Evolutionary conservation across 2,329 filamentous ascomycete species (phyloP), one percentile per base, ranked within the genome.

Genomic region (Cercospora berteroae): DNA sequence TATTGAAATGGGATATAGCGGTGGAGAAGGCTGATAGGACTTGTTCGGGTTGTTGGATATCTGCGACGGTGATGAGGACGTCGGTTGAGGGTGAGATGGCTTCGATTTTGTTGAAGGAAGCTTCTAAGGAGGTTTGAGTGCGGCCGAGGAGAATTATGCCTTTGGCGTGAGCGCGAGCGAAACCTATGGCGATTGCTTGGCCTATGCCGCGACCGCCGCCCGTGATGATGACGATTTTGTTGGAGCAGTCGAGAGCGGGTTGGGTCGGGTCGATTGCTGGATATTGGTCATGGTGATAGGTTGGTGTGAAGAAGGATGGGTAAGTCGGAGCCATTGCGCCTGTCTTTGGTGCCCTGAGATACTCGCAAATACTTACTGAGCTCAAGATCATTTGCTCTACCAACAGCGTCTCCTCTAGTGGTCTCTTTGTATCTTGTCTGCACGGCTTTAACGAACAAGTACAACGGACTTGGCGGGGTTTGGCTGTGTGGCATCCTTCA

Each of bases 221-320:
- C 23, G 71, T 73, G 56, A 71, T 67, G 4, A 83, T 4, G 10
- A 83, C 70, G 7, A 73, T 78, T 67, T 81, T 83, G 60, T 77
- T 78, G 60, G 74, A 75, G 60, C 76, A 78, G 23, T 79, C 80
- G 50, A 83, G 77, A 59, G 78, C 77, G 1, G 82, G 78, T 8
- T 77, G 78, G 5, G 73, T 75, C 6, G 81, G 81, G 27, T 77
- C 80, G 39, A 83, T 77, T 20, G 79, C 74, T 16, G 73, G 70
- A 65, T 81, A 79, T 3, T 77, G 72, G 20, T 74, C 73, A 12
- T 71, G 74, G 71, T 80, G 80, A 70, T 74, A 80, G 3, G 70
- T 79, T 63, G 72, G 68, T 58, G 81, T 82, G 69, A 79, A 79
- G 69, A 79, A 79, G 20, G 79, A 80, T 4, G 70, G 70, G 31